Percentiles rank a stretch among this genome's conserved stretches.
phyloP scores from a whole-genome alignment of 1,139 yeast species.

The Candida sp. region DNA sequence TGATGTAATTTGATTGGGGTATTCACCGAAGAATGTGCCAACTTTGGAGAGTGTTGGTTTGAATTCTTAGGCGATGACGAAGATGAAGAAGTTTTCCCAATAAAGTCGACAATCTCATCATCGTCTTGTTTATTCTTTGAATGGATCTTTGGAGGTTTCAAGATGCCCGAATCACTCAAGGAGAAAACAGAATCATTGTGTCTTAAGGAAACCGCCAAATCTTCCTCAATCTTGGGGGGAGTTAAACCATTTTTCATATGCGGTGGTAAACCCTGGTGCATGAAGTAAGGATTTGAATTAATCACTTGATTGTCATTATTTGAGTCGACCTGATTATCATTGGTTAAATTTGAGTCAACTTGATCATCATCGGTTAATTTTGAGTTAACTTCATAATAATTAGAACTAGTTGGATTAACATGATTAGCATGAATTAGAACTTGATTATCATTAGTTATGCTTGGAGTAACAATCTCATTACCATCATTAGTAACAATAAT shows the following conservation, averaged over 20 bases:
- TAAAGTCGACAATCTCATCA: neutral
- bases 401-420: too few relatives aligned
- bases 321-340: too few relatives aligned
- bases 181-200: constrained; percentile 43
- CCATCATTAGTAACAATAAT: neutral
- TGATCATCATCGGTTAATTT: too few relatives aligned
- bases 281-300: constrained; percentile 47
- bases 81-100: neutral
- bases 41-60: constrained; percentile 1
- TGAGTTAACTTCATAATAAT: too few relatives aligned
- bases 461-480: constrained; percentile 21
- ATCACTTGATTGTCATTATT: constrained; percentile 14
- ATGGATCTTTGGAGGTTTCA: constrained; percentile 22
- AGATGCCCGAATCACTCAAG: constrained; percentile 21
- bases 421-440: too few relatives aligned
- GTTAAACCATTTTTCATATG: constrained; percentile 25
- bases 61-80: constrained; percentile 2
- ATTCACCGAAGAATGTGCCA: neutral
- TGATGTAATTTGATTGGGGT: neutral
- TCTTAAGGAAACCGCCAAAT: constrained; percentile 33
- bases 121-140: neutral
- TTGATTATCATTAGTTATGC: too few relatives aligned
- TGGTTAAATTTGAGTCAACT: too few relatives aligned
- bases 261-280: constrained; percentile 55
- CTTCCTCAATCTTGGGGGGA: constrained; percentile 11